Evolutionary conservation across 768 basidiomycete species (phyloP).

Genomic region (Rhizopogon salebrosus): DNA sequence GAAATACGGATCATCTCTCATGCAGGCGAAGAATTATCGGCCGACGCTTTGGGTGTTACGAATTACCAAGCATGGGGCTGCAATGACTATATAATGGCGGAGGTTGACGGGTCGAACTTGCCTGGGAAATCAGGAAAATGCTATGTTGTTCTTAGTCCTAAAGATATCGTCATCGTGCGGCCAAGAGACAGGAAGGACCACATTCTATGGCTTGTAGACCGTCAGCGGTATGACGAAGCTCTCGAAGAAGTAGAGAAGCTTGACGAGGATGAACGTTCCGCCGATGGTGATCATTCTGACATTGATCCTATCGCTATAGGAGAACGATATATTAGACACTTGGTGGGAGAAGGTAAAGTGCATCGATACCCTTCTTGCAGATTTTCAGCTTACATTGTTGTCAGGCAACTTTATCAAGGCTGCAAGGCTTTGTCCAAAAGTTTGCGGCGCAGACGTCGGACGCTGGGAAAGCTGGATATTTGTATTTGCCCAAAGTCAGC

Average conservation of each 20-base stretch:
- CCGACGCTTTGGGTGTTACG: conserved; percentile 76
- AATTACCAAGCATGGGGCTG: conserved; percentile 84
- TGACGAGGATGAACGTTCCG: conserved; percentile 17
- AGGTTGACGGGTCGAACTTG: conserved; percentile 28
- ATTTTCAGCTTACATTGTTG: neutral
- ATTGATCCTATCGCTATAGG: conserved; percentile 71
- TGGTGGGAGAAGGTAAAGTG: conserved; percentile 70
- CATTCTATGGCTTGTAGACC: conserved; percentile 87
- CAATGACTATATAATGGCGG: conserved; percentile 82
- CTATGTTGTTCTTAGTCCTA: conserved; percentile 84
- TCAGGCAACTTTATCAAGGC: conserved; percentile 70
- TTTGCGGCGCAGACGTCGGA: conserved; percentile 72
- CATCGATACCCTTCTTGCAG: neutral
- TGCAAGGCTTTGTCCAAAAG: conserved; percentile 77
- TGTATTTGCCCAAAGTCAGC: conserved; percentile 73
- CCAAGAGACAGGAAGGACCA: conserved; percentile 88
- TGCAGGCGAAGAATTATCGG: conserved; percentile 80
- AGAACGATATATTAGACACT: conserved; percentile 77
- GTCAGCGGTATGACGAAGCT: conserved; percentile 84
- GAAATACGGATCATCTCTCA: conserved; percentile 90
- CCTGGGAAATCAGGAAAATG: conserved; percentile 35
- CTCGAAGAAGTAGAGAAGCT: conserved; percentile 73
- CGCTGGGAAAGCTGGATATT: conserved; percentile 98
- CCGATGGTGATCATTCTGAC: conserved; percentile 31
- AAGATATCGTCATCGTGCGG: conserved; percentile 82